A percentile compares a stretch with the other conserved stretches of the same genome.
These are phyloP conservation scores for Plantago ovata DNA, from an alignment of 257 asterid species.

Conservation along the genomic window DNA sequence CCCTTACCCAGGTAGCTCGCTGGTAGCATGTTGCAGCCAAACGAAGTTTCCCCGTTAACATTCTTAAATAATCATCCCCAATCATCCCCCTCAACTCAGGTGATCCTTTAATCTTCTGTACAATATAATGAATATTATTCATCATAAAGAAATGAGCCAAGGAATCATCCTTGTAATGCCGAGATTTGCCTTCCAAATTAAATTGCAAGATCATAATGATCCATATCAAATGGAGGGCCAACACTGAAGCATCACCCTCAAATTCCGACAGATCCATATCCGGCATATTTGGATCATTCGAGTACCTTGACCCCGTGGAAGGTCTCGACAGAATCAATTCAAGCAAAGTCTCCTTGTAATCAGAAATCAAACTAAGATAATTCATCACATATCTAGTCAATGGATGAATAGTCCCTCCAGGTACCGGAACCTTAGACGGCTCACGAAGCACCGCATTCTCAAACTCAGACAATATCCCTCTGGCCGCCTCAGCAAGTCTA, in stretches of 20 bases:
- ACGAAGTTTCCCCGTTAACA: constrained; percentile 65
- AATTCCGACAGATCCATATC: constrained; percentile 56
- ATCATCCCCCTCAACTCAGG: constrained; percentile 56
- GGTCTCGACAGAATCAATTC: background rate
- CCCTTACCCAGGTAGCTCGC: constrained; percentile 86
- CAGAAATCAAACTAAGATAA: constrained; percentile 74
- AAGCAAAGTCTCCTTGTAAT: constrained; percentile 32
- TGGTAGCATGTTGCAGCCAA: constrained; percentile 85
- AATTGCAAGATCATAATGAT: constrained; percentile 55
- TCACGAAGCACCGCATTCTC: constrained; percentile 89
- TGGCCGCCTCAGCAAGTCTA: constrained; percentile 73
- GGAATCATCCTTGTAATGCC: constrained; percentile 74
- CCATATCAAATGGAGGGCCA: constrained; percentile 46
- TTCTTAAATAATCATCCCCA: constrained; percentile 82
- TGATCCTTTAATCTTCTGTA: constrained; percentile 82
- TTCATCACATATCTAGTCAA: constrained; percentile 91
- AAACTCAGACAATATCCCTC: constrained; percentile 82
- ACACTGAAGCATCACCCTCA: constrained; percentile 31
- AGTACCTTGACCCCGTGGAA: background rate
- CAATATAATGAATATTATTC: constrained; percentile 85
- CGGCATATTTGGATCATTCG: constrained; percentile 58
- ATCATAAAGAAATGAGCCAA: constrained; percentile 75
- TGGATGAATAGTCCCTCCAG: constrained; percentile 80
- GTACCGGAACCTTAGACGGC: constrained; percentile 64
- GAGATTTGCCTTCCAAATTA: constrained; percentile 76